These are phyloP conservation scores for Colletotrichum aenigma DNA, from an alignment of 2,329 filamentous ascomycete species.

Conservation along the genomic window DNA sequence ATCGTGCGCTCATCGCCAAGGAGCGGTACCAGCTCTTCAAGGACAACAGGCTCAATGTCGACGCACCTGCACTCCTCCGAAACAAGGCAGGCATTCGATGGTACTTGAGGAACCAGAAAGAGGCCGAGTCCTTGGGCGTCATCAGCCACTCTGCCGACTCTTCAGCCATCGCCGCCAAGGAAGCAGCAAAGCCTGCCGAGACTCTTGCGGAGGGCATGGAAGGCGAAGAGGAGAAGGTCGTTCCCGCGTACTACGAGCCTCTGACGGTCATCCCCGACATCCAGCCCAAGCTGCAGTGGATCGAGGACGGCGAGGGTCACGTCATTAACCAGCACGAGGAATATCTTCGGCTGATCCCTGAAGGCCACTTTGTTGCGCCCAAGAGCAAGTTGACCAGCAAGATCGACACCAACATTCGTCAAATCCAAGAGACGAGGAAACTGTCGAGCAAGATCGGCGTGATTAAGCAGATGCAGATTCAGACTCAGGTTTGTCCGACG, in stretches of 20 bases:
- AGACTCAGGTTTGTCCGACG: conserved; percentile 75
- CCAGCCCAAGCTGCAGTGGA: conserved; percentile 78
- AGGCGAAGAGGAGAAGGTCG: conserved; percentile 78
- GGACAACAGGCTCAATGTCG: conserved; percentile 80
- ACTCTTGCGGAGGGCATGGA: conserved; percentile 96
- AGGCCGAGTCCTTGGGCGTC: conserved; percentile 59
- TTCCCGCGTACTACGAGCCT: conserved; percentile 95
- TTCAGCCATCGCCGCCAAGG: conserved; percentile 53
- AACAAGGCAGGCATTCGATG: conserved; percentile 89
- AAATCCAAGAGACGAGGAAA: conserved; percentile 97
- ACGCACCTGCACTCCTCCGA: conserved; percentile 85
- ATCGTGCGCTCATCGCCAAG: conserved; percentile 83
- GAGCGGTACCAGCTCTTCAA: conserved; percentile 87
- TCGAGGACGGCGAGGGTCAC: conserved; percentile 86
- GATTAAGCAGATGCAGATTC: conserved; percentile 99
- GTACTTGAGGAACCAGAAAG: conserved; percentile 80
- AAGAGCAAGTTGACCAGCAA: conserved; percentile 76
- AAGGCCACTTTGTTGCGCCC: conserved; percentile 77
- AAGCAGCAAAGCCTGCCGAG: conserved; percentile 61
- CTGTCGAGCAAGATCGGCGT: conserved; percentile 95
- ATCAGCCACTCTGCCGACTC: conserved; percentile 42
- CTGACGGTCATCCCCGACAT: conserved; percentile 87
- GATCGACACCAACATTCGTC: conserved; percentile 88
- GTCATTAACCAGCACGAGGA: conserved; percentile 89
- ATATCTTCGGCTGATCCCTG: conserved; percentile 77